Evolutionary conservation across 805 yeast genomes (phyloP), one percentile per base, ranked within the genome.

Genomic region (Maudiozyma turicensis): DNA sequence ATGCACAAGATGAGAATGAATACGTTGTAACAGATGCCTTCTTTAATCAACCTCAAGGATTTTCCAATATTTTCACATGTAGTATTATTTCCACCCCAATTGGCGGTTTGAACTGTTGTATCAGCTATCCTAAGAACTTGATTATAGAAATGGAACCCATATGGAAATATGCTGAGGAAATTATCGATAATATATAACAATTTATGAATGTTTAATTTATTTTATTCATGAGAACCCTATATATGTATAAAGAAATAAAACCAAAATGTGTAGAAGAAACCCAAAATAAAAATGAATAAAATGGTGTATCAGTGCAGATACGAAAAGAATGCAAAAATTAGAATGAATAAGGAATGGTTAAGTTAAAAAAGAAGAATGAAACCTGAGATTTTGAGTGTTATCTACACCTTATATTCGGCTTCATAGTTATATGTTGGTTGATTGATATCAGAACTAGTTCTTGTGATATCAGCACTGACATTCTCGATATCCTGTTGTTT

Each of bases 11-110:
- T 13, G 14, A 40, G 14, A 38, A 14, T 10, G 40, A 44, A 10
- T 63, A 49, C 39, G 13, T 34, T 20, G 58, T 62, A 1, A 49
- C 47, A 28, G 59, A 63, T 42, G 62, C 63, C 3, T 20, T 46
- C 8, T 63, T 63, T 47, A 57, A 59, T 40, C 58, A 58, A 49
- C 66, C 66, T 2, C 66, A 61, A 47, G 57, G 63, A 11, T 50
- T 61, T 7, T 50, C 56, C 33, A 53, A 51, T 45, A 55, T 57
- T 11, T 57, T 62, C 44, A 55, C 59, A 3, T 55, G 57, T 41
- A 47, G 57, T 10, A 48, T 50, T 1, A 54, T 62, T 9, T 53
- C 64, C 3, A 60, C 63, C 1, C 54, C 55, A 6, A 14, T 44
- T 3, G 64, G 64, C 40, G 67, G 67, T 5, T 47, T 63, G 34